Conservation (phyloP, 371 early-diverging fungal genomes). For the Zopfochytrium polystomum region DNA sequence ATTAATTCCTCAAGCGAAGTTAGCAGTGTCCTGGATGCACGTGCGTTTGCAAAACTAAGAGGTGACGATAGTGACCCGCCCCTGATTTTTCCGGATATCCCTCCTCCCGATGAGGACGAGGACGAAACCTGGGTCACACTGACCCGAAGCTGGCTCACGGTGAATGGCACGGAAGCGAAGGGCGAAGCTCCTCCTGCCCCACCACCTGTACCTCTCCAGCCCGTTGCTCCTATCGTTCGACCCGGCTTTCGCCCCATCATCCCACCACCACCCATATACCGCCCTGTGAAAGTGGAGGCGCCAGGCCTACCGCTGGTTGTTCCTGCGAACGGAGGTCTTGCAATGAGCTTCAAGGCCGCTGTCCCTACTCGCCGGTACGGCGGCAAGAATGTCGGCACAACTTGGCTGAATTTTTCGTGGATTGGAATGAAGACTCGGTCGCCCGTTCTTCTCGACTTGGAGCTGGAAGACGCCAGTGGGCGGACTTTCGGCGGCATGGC, state of each 20-base stretch:
- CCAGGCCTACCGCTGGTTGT: too few species aligned
- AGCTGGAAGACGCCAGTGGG: conserved; percentile 24
- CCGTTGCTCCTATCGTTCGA: too few species aligned
- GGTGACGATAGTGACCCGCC: background rate
- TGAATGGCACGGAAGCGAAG: too few species aligned
- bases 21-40: conserved; percentile 9
- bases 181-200: too few species aligned
- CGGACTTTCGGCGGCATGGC: conserved; percentile 14
- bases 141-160: too few species aligned
- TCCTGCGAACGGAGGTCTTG: conserved; percentile 2
- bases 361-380: background rate
- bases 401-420: conserved; percentile 11
- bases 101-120: conserved; percentile 1
- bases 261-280: too few species aligned
- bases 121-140: conserved; percentile 1
- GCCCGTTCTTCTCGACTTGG: conserved; percentile 22
- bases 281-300: too few species aligned
- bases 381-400: background rate
- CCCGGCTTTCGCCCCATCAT: too few species aligned
- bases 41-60: conserved; percentile 9
- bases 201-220: too few species aligned
- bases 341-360: background rate
- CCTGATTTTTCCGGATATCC: conserved; percentile 1
- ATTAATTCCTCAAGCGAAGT: conserved; percentile 11
- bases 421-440: conserved; percentile 4